These are phyloP conservation scores for Leccinum variicolor DNA, from an alignment of 768 basidiomycete genomes.

Conservation along the genomic window DNA sequence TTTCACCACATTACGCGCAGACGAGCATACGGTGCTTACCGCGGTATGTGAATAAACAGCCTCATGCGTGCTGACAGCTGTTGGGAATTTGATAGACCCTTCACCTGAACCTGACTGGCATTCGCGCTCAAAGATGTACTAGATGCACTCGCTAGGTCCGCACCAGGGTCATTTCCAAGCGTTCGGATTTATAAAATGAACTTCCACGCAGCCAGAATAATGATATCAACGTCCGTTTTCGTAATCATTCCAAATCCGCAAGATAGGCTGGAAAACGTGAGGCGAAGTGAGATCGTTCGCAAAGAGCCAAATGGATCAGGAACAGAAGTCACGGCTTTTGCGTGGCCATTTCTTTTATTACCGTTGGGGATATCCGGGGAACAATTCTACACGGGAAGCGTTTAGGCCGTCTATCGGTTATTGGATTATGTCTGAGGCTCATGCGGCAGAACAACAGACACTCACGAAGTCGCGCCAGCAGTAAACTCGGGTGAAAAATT, in stretches of 20 bases:
- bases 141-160: slow-evolving; percentile 9
- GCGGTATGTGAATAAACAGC: neutral
- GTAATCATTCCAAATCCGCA: neutral
- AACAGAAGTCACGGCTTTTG: slow-evolving; percentile 5
- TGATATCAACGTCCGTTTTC: neutral
- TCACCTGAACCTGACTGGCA: neutral
- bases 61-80: neutral
- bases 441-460: neutral
- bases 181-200: neutral
- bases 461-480: slow-evolving; percentile 19
- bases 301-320: neutral
- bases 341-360: slow-evolving; percentile 10
- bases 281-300: neutral
- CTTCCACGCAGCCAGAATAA: neutral
- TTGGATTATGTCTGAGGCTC: neutral
- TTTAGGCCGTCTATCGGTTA: slow-evolving; percentile 17
- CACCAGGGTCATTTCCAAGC: neutral
- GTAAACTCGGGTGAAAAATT: slow-evolving; percentile 23
- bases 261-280: neutral
- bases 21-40: neutral
- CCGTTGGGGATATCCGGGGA: slow-evolving; percentile 11
- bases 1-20: neutral
- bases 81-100: neutral
- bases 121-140: neutral
- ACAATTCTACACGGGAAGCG: slow-evolving; percentile 22